Percentiles rank a stretch among this genome's conserved stretches.
Conservation (phyloP, 2,329 filamentous ascomycete genomes). For the Cadophora malorum region DNA sequence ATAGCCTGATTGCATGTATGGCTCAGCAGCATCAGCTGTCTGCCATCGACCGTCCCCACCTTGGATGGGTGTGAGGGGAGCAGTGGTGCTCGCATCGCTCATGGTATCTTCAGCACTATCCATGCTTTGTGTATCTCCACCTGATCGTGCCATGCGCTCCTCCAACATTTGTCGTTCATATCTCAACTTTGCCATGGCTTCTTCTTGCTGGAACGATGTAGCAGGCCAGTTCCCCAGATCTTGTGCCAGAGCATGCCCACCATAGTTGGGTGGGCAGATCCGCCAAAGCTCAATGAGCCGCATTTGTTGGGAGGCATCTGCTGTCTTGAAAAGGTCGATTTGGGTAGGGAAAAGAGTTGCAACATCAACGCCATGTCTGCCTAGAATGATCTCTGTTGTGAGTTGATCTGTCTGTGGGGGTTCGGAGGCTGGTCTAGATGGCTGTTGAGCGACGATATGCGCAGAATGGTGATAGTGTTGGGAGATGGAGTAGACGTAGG, state of each 20-base stretch:
- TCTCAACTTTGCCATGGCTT: constrained; percentile 61
- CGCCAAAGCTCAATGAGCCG: constrained; percentile 86
- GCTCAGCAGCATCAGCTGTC: constrained; percentile 48
- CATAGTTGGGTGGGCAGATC: constrained; percentile 73
- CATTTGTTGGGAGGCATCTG: constrained; percentile 73
- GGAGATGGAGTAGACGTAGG: constrained; percentile 75
- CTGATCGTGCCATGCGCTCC: constrained; percentile 48
- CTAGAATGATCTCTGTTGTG: constrained; percentile 63
- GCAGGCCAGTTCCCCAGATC: constrained; percentile 63
- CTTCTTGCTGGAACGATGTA: constrained; percentile 60
- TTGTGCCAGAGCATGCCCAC: constrained; percentile 60
- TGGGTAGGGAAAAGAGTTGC: constrained; percentile 74
- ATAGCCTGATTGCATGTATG: constrained; percentile 86
- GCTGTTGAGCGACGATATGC: constrained; percentile 61
- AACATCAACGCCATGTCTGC: constrained; percentile 73
- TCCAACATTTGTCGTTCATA: constrained; percentile 60
- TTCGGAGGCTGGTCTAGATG: constrained; percentile 57
- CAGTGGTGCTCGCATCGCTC: constrained; percentile 44
- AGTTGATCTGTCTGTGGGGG: constrained; percentile 56
- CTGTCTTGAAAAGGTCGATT: constrained; percentile 78
- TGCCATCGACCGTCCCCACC: constrained; percentile 60
- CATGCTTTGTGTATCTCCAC: constrained; percentile 47
- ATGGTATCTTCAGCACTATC: constrained; percentile 53
- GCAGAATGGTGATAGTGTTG: constrained; percentile 86
- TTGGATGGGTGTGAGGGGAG: constrained; percentile 56